These are phyloP conservation scores for Orbilia oligospora DNA, from an alignment of 2,329 filamentous ascomycete species.

Conservation along the genomic window DNA sequence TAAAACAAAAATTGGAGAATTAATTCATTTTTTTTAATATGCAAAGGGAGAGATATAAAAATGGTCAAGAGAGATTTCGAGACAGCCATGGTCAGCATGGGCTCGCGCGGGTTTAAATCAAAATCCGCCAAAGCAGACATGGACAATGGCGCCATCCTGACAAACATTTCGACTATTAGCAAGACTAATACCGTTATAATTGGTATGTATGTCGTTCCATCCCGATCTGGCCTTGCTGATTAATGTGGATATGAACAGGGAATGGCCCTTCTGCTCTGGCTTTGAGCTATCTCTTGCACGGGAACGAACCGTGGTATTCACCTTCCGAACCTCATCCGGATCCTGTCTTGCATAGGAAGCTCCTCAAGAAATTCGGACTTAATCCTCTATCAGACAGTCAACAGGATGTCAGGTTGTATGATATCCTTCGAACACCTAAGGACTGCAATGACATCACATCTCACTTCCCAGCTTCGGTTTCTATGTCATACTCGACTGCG, in stretches of 20 bases:
- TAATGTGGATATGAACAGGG: slow-evolving; percentile 67
- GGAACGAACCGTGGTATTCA: slow-evolving; percentile 73
- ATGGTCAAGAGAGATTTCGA: slow-evolving; percentile 51
- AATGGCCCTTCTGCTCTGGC: slow-evolving; percentile 76
- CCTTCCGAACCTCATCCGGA: slow-evolving; percentile 71
- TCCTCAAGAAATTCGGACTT: slow-evolving; percentile 46
- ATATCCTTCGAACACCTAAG: slow-evolving; percentile 69
- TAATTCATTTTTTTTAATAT: no score
- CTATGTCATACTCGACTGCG: slow-evolving; percentile 75
- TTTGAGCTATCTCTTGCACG: slow-evolving; percentile 75
- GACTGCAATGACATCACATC: slow-evolving; percentile 70
- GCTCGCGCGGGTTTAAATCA: slow-evolving; percentile 54
- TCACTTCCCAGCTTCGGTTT: slow-evolving; percentile 72
- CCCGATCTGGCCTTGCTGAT: slow-evolving; percentile 7
- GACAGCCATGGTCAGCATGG: slow-evolving; percentile 30
- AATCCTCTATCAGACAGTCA: slow-evolving; percentile 40
- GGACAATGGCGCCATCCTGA: slow-evolving; percentile 62
- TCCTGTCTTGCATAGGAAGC: slow-evolving; percentile 72
- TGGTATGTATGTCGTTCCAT: slow-evolving; percentile 65
- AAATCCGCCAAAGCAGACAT: slow-evolving; percentile 45
- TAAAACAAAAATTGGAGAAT: slow-evolving; percentile 15
- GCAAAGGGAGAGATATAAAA: not conserved
- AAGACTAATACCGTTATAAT: slow-evolving; percentile 68
- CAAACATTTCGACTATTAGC: slow-evolving; percentile 60
- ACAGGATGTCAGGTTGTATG: slow-evolving; percentile 66